Conservation (phyloP, 1,284 basidiomycete species). For the Fomes fomentarius region DNA sequence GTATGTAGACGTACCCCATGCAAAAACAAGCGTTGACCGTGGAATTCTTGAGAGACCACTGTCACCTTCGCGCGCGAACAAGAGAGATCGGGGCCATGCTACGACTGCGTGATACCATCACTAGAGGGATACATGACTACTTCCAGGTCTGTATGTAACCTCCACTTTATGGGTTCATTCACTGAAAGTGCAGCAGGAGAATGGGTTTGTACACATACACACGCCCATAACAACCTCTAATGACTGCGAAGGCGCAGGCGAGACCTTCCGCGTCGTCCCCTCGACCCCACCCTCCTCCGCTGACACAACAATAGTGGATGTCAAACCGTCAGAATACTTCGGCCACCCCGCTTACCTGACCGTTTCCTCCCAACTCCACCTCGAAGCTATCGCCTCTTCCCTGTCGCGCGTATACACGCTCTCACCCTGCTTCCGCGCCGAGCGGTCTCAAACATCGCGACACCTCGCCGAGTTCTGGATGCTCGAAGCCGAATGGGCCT, state of each 20-base stretch:
- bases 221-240: slow-evolving; percentile 89
- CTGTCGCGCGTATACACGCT: slow-evolving; percentile 89
- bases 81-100: slow-evolving; percentile 72
- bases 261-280: slow-evolving; percentile 77
- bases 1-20: slow-evolving; percentile 74
- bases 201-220: slow-evolving; percentile 82
- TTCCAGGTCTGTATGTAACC: slow-evolving; percentile 68
- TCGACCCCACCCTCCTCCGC: slow-evolving; percentile 26
- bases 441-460: slow-evolving; percentile 85
- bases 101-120: slow-evolving; percentile 66
- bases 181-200: slow-evolving; percentile 51
- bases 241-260: slow-evolving; percentile 98
- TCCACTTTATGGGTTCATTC: too few relatives aligned
- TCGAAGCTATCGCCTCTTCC: slow-evolving; percentile 85
- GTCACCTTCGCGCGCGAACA: slow-evolving; percentile 84
- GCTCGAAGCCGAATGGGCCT: slow-evolving; percentile 92
- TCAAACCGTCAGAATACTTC: slow-evolving; percentile 59
- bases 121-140: slow-evolving; percentile 57
- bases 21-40: slow-evolving; percentile 81
- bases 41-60: slow-evolving; percentile 81
- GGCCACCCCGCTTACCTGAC: slow-evolving; percentile 83
- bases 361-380: slow-evolving; percentile 94
- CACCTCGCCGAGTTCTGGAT: slow-evolving; percentile 99
- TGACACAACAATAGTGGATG: not conserved
- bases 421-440: slow-evolving; percentile 92